Evolutionary conservation across 345 rosid genomes (phyloP).

Genomic region (Laguncularia racemosa): DNA sequence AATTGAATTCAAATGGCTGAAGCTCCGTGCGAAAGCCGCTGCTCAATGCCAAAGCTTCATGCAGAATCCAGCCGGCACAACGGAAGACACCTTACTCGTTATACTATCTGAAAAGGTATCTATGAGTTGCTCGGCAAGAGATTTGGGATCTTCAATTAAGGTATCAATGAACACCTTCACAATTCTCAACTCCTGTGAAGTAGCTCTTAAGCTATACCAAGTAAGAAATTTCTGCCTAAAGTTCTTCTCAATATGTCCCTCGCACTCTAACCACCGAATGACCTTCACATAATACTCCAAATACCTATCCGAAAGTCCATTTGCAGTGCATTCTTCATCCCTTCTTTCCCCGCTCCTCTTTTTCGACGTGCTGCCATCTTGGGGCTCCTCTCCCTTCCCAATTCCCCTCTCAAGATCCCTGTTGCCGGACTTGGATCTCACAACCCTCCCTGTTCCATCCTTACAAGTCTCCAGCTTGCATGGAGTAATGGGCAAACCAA

Average conservation of each 20-base stretch:
- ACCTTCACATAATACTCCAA: constrained; percentile 77
- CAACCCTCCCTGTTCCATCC: constrained; percentile 40
- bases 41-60: constrained; percentile 89
- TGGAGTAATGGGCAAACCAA: constrained; percentile 70
- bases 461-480: constrained; percentile 55
- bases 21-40: neutral
- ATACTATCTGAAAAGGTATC: constrained; percentile 81
- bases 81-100: constrained; percentile 45
- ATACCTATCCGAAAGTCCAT: constrained; percentile 49
- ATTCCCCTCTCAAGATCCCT: constrained; percentile 27
- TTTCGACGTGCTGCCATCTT: constrained; percentile 46
- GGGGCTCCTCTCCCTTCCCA: constrained; percentile 41
- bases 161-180: constrained; percentile 79
- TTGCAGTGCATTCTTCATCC: constrained; percentile 31
- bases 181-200: constrained; percentile 58
- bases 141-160: constrained; percentile 61
- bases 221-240: constrained; percentile 92
- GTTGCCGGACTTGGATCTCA: constrained; percentile 37
- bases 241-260: constrained; percentile 86
- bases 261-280: constrained; percentile 68
- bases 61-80: constrained; percentile 66
- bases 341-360: constrained; percentile 37
- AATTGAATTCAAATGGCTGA: neutral
- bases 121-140: constrained; percentile 85
- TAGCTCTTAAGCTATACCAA: constrained; percentile 91